Evolutionary conservation across 176 grass and related monocot genomes (phyloP).

Genomic region (Lolium rigidum): DNA sequence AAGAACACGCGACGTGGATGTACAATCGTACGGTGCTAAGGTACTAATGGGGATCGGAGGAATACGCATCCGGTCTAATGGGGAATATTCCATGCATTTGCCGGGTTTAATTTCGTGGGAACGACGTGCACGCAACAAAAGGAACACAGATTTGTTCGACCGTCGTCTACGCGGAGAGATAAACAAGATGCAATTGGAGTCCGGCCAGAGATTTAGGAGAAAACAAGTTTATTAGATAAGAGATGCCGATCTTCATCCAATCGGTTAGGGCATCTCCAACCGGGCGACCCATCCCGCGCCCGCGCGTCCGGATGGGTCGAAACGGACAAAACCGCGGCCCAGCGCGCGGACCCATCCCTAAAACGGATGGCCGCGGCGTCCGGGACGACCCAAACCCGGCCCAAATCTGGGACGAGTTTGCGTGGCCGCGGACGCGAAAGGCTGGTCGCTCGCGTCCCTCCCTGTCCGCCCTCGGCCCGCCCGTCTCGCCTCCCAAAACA

Average conservation of each 20-base stretch:
- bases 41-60: background rate
- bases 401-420: too few species aligned
- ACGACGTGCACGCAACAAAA: background rate
- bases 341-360: too few species aligned
- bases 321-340: too few species aligned
- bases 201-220: conserved; percentile 8
- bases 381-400: too few species aligned
- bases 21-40: background rate
- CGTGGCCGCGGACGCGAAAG: too few species aligned
- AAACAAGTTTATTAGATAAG: background rate
- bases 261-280: too few species aligned
- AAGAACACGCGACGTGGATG: background rate
- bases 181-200: background rate
- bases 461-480: too few species aligned
- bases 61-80: background rate
- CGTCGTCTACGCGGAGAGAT: background rate
- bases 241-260: background rate
- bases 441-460: too few species aligned
- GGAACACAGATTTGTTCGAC: background rate
- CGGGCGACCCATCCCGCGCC: too few species aligned
- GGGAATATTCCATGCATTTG: conserved; percentile 6
- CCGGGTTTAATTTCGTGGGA: background rate
- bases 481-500: too few species aligned
- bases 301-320: too few species aligned
- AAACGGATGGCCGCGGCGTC: too few species aligned